phyloP scores from a whole-genome alignment of 116 monocot genomes.

The Trichopus zeylanicus region DNA sequence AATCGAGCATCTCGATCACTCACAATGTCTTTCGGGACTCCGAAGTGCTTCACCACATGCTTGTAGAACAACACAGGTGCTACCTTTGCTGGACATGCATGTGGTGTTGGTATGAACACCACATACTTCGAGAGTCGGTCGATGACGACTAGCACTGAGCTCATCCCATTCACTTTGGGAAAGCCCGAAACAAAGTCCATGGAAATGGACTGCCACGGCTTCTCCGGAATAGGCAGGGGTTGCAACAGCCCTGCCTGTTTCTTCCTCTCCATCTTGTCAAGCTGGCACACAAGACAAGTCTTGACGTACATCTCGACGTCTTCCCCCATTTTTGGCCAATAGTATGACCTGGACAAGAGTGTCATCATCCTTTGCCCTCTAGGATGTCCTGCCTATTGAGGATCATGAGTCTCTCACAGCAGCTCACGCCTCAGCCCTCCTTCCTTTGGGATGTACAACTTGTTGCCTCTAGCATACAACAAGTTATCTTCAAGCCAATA shows the following conservation, averaged over 20 bases:
- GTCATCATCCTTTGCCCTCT: no score
- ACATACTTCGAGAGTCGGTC: conserved; percentile 1
- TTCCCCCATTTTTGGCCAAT: no score
- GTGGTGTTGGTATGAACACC: background rate
- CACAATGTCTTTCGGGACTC: no score
- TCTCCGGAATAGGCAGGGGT: background rate
- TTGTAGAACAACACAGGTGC: background rate
- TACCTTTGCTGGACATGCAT: background rate
- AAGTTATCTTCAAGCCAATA: no score
- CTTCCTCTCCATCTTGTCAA: background rate
- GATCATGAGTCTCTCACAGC: no score
- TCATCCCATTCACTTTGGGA: background rate
- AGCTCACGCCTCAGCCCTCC: background rate
- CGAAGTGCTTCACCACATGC: background rate
- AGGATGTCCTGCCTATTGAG: no score
- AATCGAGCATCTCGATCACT: no score
- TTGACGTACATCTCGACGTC: background rate
- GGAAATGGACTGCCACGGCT: background rate
- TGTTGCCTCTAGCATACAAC: no score
- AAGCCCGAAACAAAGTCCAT: conserved; percentile 3
- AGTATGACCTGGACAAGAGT: no score
- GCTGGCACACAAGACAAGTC: conserved; percentile 1
- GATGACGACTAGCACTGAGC: background rate
- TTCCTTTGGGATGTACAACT: no score
- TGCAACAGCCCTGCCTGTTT: background rate